Evolutionary conservation across 2,329 filamentous ascomycete genomes (phyloP).

Genomic region (Scedosporium boydii): DNA sequence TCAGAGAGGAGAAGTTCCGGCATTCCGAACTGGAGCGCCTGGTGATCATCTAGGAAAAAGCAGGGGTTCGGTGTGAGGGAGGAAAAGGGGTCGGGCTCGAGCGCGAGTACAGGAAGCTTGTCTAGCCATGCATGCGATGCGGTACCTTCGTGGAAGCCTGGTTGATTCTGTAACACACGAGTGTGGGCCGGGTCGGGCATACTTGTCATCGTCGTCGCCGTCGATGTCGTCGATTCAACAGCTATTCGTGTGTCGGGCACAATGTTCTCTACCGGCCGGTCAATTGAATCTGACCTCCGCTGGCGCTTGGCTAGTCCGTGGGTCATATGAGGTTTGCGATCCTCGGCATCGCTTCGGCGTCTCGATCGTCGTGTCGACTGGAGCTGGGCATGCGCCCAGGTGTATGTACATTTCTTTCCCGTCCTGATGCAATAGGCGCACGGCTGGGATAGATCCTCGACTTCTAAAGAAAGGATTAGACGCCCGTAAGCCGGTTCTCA

Average conservation of each 20-base stretch:
- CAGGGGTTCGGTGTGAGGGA: not conserved
- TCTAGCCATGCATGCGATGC: not conserved
- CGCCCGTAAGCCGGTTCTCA: not conserved
- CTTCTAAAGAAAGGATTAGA: not conserved
- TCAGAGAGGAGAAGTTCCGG: not conserved
- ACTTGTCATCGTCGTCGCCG: not conserved
- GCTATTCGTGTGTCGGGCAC: not conserved
- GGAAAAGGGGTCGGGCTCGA: not conserved
- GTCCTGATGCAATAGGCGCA: slow-evolving; percentile 12
- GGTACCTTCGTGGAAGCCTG: not conserved
- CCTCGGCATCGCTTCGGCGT: not conserved
- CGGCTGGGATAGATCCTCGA: not conserved
- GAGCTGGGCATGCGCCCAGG: slow-evolving; percentile 10
- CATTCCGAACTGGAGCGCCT: not conserved
- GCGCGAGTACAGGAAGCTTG: not conserved
- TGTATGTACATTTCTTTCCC: slow-evolving; percentile 12
- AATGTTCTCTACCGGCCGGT: not conserved
- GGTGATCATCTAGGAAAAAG: not conserved
- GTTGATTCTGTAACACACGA: not conserved
- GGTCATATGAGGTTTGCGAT: not conserved
- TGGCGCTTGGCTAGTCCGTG: not conserved
- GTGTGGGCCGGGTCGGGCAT: not conserved
- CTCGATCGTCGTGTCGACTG: slow-evolving; percentile 7
- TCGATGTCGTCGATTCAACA: not conserved
- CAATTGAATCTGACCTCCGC: not conserved